Evolutionary conservation across 148 eudicot species (phyloP).

Genomic region (Nepenthes mirabilis): DNA sequence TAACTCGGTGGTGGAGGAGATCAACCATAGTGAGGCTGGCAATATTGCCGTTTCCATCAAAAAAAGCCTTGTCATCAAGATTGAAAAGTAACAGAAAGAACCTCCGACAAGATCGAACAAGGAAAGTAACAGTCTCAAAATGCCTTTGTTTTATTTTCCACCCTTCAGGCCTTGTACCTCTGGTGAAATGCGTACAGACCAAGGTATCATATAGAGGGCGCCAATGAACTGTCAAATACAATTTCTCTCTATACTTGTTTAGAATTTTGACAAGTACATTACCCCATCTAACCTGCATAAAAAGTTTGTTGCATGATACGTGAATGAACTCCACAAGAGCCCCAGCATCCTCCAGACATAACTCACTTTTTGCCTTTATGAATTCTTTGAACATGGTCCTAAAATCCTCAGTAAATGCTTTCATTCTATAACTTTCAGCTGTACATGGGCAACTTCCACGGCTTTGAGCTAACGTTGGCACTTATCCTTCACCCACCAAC

Average conservation of each 20-base stretch:
- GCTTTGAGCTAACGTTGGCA: too few species aligned
- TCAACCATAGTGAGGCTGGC: too few species aligned
- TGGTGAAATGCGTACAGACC: neutral
- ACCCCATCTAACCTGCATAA: neutral
- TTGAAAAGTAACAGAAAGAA: too few species aligned
- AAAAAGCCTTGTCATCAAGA: too few species aligned
- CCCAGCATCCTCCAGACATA: neutral
- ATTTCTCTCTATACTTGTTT: neutral
- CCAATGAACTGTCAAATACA: neutral
- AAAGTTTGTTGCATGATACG: neutral
- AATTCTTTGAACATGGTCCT: too few species aligned
- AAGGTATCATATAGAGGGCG: neutral
- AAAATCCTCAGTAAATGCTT: too few species aligned
- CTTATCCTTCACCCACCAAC: too few species aligned
- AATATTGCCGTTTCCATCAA: too few species aligned
- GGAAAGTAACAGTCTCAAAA: constrained; percentile 83
- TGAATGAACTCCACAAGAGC: neutral
- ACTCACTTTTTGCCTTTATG: neutral
- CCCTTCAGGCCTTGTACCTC: too few species aligned
- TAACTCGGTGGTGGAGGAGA: too few species aligned
- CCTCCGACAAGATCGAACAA: constrained; percentile 86
- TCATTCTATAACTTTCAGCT: too few species aligned
- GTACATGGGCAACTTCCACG: too few species aligned
- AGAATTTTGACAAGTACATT: neutral
- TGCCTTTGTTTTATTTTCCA: constrained; percentile 95